These are phyloP conservation scores for Yamadazyma songkhlaensis DNA, from an alignment of 1,139 yeast genomes.

Conservation along the genomic window DNA sequence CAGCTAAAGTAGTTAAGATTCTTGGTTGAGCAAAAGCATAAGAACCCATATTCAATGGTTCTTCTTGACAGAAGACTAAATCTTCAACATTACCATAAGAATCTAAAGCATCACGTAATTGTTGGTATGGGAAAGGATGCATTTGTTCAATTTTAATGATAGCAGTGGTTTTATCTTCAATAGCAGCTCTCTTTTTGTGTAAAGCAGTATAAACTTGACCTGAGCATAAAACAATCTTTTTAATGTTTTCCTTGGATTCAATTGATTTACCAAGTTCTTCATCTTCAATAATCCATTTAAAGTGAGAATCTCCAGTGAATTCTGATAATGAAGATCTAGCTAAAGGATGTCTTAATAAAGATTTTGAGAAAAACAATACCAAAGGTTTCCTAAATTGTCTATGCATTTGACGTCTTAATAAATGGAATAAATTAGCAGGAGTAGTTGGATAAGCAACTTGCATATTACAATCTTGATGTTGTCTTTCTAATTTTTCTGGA, in stretches of 20 bases:
- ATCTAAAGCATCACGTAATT: constrained; percentile 79
- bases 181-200: constrained; percentile 78
- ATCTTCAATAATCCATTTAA: constrained; percentile 96
- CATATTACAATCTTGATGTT: constrained; percentile 98
- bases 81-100: constrained; percentile 82
- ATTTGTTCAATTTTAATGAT: constrained; percentile 88
- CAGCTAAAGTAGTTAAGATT: constrained; percentile 67
- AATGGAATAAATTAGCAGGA: constrained; percentile 95
- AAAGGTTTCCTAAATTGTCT: constrained; percentile 99
- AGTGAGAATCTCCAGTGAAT: constrained; percentile 87
- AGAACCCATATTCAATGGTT: constrained; percentile 96
- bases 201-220: constrained; percentile 97
- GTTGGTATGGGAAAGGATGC: constrained; percentile 99
- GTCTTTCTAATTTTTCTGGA: constrained; percentile 85
- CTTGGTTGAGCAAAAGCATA: constrained; percentile 83
- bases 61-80: constrained; percentile 97
- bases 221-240: constrained; percentile 77
- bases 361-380: constrained; percentile 85
- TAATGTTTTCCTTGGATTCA: constrained; percentile 77
- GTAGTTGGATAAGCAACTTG: constrained; percentile 98
- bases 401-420: constrained; percentile 98
- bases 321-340: constrained; percentile 84
- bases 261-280: constrained; percentile 74
- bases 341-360: constrained; percentile 94
- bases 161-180: constrained; percentile 81